Percentiles rank a stretch among this genome's conserved stretches.
phyloP scores from a whole-genome alignment of 192 early-diverging fungal species.

The Cladochytrium replicatum region DNA sequence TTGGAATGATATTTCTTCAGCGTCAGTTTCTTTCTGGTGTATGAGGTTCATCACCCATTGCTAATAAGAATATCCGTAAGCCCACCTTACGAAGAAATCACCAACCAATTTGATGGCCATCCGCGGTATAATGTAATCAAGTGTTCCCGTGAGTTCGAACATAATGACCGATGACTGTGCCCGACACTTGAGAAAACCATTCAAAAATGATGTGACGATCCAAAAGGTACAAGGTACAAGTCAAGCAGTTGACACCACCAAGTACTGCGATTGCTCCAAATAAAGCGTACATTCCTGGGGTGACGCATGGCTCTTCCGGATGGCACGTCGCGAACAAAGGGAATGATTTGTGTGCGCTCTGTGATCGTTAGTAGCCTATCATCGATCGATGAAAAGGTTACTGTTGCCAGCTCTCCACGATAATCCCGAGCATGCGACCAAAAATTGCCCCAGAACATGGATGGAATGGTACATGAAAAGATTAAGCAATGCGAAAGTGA shows the following conservation, averaged over 20 bases:
- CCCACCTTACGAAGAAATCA: slow-evolving; percentile 38
- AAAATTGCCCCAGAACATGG: slow-evolving; percentile 61
- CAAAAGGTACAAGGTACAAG: slow-evolving; percentile 21
- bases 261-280: slow-evolving; percentile 87
- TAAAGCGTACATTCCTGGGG: slow-evolving; percentile 90
- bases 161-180: slow-evolving; percentile 68
- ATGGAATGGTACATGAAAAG: slow-evolving; percentile 28
- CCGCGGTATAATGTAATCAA: slow-evolving; percentile 86
- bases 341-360: slow-evolving; percentile 14
- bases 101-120: slow-evolving; percentile 53
- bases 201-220: slow-evolving; percentile 74
- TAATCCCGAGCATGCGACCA: slow-evolving; percentile 82
- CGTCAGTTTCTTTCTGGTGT: no score
- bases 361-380: neutral
- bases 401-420: slow-evolving; percentile 64
- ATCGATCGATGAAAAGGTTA: slow-evolving; percentile 9
- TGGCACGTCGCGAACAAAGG: slow-evolving; percentile 30
- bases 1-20: no score
- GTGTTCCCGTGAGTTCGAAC: slow-evolving; percentile 96
- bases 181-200: slow-evolving; percentile 3
- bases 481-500: neutral
- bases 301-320: slow-evolving; percentile 42
- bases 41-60: no score
- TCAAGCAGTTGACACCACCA: slow-evolving; percentile 47
- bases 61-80: slow-evolving; percentile 20